phyloP scores from a whole-genome alignment of 495 filamentous ascomycete genomes.

The Podospora anserina region DNA sequence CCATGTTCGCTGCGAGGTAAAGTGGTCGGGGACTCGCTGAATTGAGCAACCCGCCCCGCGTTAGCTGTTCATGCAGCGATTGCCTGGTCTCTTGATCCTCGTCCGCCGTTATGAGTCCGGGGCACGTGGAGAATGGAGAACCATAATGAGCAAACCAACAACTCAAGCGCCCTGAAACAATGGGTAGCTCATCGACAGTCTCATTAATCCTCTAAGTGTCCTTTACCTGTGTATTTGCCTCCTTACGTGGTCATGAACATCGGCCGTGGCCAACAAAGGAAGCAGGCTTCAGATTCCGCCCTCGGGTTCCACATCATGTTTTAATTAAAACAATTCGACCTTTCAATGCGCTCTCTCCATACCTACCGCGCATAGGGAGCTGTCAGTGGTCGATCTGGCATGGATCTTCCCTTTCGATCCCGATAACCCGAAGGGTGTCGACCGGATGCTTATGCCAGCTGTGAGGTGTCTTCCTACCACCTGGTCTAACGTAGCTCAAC shows the following conservation, averaged over 20 bases:
- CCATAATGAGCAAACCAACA: not conserved
- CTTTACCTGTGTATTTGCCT: not conserved
- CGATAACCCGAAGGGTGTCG: not conserved
- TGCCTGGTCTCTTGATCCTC: constrained; percentile 9
- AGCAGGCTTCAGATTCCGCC: constrained; percentile 1
- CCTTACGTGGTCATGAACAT: not conserved
- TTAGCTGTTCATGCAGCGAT: constrained; percentile 21
- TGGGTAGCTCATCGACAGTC: not conserved
- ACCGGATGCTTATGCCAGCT: not conserved
- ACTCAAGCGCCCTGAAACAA: not conserved
- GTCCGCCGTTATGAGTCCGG: constrained; percentile 9
- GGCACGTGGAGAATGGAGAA: constrained; percentile 13
- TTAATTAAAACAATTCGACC: constrained; percentile 34
- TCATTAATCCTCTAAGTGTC: not conserved
- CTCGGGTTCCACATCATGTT: constrained; percentile 4
- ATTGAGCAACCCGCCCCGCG: constrained; percentile 15
- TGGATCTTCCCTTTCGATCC: constrained; percentile 7
- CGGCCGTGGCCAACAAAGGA: not conserved
- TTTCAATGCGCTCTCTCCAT: constrained; percentile 27
- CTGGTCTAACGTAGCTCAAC: too few relatives aligned
- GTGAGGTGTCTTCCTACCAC: not conserved
- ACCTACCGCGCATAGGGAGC: not conserved
- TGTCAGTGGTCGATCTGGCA: constrained; percentile 1
- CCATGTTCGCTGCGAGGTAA: constrained; percentile 8
- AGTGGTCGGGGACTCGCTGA: constrained; percentile 23